A percentile compares a stretch with the other conserved stretches of the same genome.
phyloP scores from a whole-genome alignment of 2,329 filamentous ascomycete genomes.

The Xylaria digitata region DNA sequence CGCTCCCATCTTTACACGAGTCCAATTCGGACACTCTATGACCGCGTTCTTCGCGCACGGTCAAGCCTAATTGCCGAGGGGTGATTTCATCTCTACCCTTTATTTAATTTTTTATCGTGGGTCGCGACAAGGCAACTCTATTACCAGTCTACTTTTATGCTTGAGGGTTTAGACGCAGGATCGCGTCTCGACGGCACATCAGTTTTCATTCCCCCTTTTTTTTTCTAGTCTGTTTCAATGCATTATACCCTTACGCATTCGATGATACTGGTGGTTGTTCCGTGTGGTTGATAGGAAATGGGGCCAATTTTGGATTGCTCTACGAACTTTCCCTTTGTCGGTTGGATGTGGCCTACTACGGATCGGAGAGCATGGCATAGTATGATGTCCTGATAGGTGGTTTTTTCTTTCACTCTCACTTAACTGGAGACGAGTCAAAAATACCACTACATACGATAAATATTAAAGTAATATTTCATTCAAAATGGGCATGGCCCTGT shows the following conservation, averaged over 20 bases:
- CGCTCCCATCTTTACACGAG: constrained; percentile 21
- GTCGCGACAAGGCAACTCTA: constrained; percentile 37
- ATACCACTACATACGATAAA: constrained; percentile 17
- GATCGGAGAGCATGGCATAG: constrained; percentile 22
- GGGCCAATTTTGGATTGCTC: constrained; percentile 39
- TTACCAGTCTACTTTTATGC: constrained; percentile 33
- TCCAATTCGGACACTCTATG: constrained; percentile 5
- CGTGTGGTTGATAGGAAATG: constrained; percentile 27
- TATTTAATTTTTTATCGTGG: constrained; percentile 30
- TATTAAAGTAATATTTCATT: constrained; percentile 32
- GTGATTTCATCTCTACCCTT: constrained; percentile 1
- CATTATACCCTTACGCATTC: constrained; percentile 50
- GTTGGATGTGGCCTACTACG: constrained; percentile 31
- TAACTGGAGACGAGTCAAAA: constrained; percentile 11
- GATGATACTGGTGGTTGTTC: constrained; percentile 31
- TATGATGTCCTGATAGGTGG: constrained; percentile 30
- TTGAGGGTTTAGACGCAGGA: constrained; percentile 27
- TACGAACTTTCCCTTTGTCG: constrained; percentile 26
- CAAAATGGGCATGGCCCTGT: background rate
- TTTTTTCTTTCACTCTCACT: constrained; percentile 11
- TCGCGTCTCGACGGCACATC: constrained; percentile 22
- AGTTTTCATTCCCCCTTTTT: constrained; percentile 1
- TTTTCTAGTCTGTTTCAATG: constrained; percentile 32
- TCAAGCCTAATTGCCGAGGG: background rate
- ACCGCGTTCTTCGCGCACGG: constrained; percentile 12